Percentiles rank a stretch among this genome's conserved stretches.
Conservation (phyloP, 2,329 filamentous ascomycete genomes). For the Penicillium sp. region DNA sequence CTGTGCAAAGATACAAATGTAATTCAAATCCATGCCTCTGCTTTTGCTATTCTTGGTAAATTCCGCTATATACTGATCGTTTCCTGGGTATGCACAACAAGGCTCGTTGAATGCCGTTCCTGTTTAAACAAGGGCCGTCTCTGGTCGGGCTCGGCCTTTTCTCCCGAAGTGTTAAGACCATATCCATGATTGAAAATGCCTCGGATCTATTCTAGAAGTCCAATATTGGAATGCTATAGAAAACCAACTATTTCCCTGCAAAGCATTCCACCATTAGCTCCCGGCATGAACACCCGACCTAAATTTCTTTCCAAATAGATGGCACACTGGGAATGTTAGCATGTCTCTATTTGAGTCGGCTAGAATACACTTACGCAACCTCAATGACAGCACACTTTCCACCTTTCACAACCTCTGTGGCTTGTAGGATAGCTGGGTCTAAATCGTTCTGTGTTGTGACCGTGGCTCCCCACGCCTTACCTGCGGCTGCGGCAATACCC, state of each 20-base stretch:
- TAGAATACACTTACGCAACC: slow-evolving; percentile 30
- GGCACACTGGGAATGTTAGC: slow-evolving; percentile 13
- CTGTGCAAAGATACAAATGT: slow-evolving; percentile 14
- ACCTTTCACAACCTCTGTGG: slow-evolving; percentile 57
- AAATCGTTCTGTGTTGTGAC: slow-evolving; percentile 57
- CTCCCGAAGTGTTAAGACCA: background rate
- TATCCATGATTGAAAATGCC: background rate
- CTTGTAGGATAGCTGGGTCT: slow-evolving; percentile 55
- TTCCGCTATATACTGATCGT: too few relatives aligned
- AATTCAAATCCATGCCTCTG: background rate
- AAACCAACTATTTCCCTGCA: too few relatives aligned
- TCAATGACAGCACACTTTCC: slow-evolving; percentile 64
- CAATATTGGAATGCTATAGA: too few relatives aligned
- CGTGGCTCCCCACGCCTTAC: slow-evolving; percentile 59
- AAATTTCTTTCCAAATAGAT: slow-evolving; percentile 23
- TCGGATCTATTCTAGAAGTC: background rate
- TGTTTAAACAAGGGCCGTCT: background rate
- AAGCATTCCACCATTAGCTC: background rate
- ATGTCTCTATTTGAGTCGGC: background rate
- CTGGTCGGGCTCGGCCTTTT: too few relatives aligned
- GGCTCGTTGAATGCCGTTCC: too few relatives aligned
- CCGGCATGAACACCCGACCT: background rate
- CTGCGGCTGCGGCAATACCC: slow-evolving; percentile 66
- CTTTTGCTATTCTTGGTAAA: background rate
- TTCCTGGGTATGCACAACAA: too few relatives aligned